Conservation (phyloP, 352 stramenopile genomes). For the Globisporangium paddicum region DNA sequence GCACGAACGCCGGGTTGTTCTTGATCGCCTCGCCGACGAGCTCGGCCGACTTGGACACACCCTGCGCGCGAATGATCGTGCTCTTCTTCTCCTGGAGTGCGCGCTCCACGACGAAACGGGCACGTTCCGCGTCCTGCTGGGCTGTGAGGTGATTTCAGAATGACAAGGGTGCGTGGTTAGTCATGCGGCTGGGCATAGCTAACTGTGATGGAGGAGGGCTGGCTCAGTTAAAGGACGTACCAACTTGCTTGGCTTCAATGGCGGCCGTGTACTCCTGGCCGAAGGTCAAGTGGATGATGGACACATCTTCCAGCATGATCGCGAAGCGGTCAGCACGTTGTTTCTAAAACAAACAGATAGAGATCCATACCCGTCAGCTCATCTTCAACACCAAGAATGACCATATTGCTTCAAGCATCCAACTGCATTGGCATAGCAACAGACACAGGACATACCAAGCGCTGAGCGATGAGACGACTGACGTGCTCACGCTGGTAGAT, state of each 20-base stretch:
- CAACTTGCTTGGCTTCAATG: slow-evolving; percentile 99
- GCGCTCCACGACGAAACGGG: slow-evolving; percentile 98
- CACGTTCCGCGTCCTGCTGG: slow-evolving; percentile 98
- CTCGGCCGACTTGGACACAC: slow-evolving; percentile 98
- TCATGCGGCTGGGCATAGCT: too few relatives aligned
- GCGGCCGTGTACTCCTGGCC: slow-evolving; percentile 97
- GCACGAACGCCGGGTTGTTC: slow-evolving; percentile 99
- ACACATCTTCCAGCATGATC: slow-evolving; percentile 97
- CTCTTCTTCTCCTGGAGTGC: slow-evolving; percentile 99
- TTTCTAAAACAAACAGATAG: slow-evolving; percentile 33
- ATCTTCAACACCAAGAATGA: neutral
- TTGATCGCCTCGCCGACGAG: slow-evolving; percentile 98
- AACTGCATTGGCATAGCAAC: neutral
- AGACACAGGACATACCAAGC: slow-evolving; percentile 61
- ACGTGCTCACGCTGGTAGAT: slow-evolving; percentile 99
- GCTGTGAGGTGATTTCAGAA: slow-evolving; percentile 43
- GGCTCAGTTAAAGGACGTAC: too few relatives aligned
- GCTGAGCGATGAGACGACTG: slow-evolving; percentile 91
- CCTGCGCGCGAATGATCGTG: slow-evolving; percentile 95
- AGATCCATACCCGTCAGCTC: neutral
- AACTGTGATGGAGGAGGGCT: too few relatives aligned
- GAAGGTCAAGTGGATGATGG: slow-evolving; percentile 99
- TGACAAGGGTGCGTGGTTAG: too few relatives aligned
- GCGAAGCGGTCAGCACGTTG: slow-evolving; percentile 88
- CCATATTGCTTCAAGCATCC: neutral